Percentiles rank a stretch among this genome's conserved stretches.
Evolutionary conservation across 371 early-diverging fungal genomes (phyloP).

Genomic region (Mortierella sp.): DNA sequence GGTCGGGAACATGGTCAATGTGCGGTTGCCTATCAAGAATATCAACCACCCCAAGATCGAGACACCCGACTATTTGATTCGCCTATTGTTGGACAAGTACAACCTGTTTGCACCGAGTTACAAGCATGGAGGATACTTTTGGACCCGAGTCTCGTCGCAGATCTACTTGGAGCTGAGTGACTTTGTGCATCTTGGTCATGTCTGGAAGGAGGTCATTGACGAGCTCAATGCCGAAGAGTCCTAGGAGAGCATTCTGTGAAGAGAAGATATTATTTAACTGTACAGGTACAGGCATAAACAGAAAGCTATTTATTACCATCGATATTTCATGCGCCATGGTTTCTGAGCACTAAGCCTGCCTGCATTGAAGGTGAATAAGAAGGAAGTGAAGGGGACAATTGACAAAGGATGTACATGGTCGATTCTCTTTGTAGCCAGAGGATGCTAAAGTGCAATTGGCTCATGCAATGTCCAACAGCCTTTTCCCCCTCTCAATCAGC

Average conservation of each 20-base stretch:
- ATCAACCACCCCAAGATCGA: conserved; percentile 35
- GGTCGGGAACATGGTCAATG: conserved; percentile 69
- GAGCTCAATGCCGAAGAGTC: conserved; percentile 30
- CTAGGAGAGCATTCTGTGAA: neutral
- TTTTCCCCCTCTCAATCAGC: neutral
- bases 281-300: neutral
- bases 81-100: conserved; percentile 58
- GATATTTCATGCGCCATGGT: neutral
- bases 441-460: neutral
- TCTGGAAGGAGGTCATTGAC: conserved; percentile 59
- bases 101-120: conserved; percentile 63
- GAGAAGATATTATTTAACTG: neutral
- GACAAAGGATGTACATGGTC: neutral
- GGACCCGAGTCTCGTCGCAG: conserved; percentile 70
- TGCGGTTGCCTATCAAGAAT: conserved; percentile 65
- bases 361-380: neutral
- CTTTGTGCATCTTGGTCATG: conserved; percentile 61
- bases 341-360: neutral
- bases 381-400: neutral
- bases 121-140: conserved; percentile 62
- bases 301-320: neutral
- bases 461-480: neutral
- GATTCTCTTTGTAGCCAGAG: neutral
- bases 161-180: conserved; percentile 71
- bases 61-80: conserved; percentile 39